Evolutionary conservation across 1,139 yeast genomes (phyloP), one percentile per base, ranked within the genome.

Genomic region (Yamadazyma membranifaciens): DNA sequence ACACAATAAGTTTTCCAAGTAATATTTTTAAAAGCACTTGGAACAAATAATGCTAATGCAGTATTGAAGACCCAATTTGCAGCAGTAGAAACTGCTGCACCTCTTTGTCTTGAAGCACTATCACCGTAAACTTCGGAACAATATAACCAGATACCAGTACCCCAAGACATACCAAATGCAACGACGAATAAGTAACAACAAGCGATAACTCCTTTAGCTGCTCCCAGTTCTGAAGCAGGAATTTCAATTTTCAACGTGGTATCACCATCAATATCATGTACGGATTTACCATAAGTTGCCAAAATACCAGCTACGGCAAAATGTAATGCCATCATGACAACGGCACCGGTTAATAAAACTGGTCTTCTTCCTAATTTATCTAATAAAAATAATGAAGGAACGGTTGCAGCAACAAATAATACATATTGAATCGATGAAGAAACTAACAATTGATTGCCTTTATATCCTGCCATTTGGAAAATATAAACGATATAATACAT

Each of bases 401-500:
- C 45, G 4, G 84, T 79, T 44, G 73, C 67, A 33, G 63, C 54
- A 20, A 66, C 66, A 52, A 75, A 75, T 34, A 77, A 57, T 31
- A 75, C 67, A 47, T 78, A 78, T 46, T 78, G 83, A 48, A 77
- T 62, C 0, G 80, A 71, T 6, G 81, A 73, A 20, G 78, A 60
- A 37, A 70, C 59, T 50, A 72, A 64, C 50, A 62, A 76, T 31
- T 65, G 60, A 38, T 73, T 60, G 12, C 77, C 80, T 15, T 56
- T 48, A 45, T 74, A 58, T 24, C 83, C 83, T 33, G 78, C 69
- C 77, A 76, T 75, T 47, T 78, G 73, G 63, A 81, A 81, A 54
- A 81, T 69, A 45, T 74, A 78, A 7, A 79, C 74, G 46, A 81
- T 69, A 53, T 80, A 81, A 66, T 79, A 82, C 78, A 81, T 78